phyloP scores from a whole-genome alignment of 768 basidiomycete genomes.

The Suillus alpinus region DNA sequence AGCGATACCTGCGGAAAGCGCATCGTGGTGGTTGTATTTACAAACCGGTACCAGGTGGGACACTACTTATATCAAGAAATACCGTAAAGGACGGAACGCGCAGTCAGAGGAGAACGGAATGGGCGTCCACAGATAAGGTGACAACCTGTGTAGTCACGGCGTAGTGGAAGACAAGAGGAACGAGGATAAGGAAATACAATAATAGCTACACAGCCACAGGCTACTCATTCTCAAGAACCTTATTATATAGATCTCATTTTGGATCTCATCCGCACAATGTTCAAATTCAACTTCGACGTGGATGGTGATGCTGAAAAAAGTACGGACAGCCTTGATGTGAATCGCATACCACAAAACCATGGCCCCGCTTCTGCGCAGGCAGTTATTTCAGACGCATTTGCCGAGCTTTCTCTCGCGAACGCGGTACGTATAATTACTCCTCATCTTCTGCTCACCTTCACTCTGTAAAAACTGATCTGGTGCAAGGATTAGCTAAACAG shows the following conservation, averaged over 20 bases:
- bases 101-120: not conserved
- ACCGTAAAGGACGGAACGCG: not conserved
- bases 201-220: not conserved
- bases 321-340: slow-evolving; percentile 3
- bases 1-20: slow-evolving; percentile 12
- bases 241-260: not conserved
- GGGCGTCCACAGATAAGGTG: not conserved
- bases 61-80: not conserved
- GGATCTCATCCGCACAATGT: slow-evolving; percentile 39
- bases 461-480: slow-evolving; percentile 6
- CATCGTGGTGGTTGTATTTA: slow-evolving; percentile 20
- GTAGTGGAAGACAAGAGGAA: not conserved
- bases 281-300: slow-evolving; percentile 56
- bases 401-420: slow-evolving; percentile 28
- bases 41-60: not conserved
- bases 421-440: slow-evolving; percentile 26
- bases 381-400: slow-evolving; percentile 15
- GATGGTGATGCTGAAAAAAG: slow-evolving; percentile 26
- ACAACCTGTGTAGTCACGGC: not conserved
- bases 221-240: not conserved
- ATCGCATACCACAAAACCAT: slow-evolving; percentile 10
- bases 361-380: not conserved
- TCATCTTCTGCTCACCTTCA: not conserved
- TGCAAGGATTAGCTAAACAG: slow-evolving; percentile 52
- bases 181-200: not conserved